These are phyloP conservation scores for Exophiala dermatitidis DNA, from an alignment of 2,329 filamentous ascomycete genomes.

Conservation along the genomic window DNA sequence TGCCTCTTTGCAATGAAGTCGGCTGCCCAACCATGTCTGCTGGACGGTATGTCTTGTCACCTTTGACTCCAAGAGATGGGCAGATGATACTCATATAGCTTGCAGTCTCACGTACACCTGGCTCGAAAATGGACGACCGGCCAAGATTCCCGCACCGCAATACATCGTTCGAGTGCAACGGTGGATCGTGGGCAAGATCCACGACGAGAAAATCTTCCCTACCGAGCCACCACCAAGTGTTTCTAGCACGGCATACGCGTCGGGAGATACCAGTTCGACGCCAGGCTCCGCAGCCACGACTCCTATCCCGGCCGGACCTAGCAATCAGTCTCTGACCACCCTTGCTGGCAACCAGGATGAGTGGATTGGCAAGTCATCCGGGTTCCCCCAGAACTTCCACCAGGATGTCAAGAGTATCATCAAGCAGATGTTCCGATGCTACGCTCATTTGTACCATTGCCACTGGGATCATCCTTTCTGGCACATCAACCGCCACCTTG, in stretches of 20 bases:
- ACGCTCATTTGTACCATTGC: slow-evolving; percentile 95
- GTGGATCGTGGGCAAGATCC: slow-evolving; percentile 94
- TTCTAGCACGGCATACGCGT: slow-evolving; percentile 48
- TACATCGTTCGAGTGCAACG: slow-evolving; percentile 95
- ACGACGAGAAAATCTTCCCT: slow-evolving; percentile 82
- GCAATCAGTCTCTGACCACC: slow-evolving; percentile 52
- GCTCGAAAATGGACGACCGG: slow-evolving; percentile 81
- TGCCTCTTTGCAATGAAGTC: slow-evolving; percentile 72
- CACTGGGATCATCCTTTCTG: slow-evolving; percentile 83
- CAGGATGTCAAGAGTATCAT: slow-evolving; percentile 89
- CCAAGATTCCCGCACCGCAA: slow-evolving; percentile 84
- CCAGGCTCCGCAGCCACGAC: slow-evolving; percentile 33
- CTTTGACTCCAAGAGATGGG: neutral
- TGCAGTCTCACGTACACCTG: slow-evolving; percentile 86
- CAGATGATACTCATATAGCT: slow-evolving; percentile 20
- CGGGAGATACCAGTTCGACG: slow-evolving; percentile 45
- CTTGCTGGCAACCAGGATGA: slow-evolving; percentile 56
- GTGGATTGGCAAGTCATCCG: slow-evolving; percentile 87
- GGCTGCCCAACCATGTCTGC: slow-evolving; percentile 91
- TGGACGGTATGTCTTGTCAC: slow-evolving; percentile 61
- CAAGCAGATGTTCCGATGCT: slow-evolving; percentile 97
- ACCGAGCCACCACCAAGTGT: slow-evolving; percentile 65
- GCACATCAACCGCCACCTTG: slow-evolving; percentile 63
- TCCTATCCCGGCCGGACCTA: slow-evolving; percentile 41
- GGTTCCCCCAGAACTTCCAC: slow-evolving; percentile 85